Percentiles rank a stretch among this genome's conserved stretches.
phyloP scores from a whole-genome alignment of 2,329 filamentous ascomycete species.

The Penicillium griseofulvum region DNA sequence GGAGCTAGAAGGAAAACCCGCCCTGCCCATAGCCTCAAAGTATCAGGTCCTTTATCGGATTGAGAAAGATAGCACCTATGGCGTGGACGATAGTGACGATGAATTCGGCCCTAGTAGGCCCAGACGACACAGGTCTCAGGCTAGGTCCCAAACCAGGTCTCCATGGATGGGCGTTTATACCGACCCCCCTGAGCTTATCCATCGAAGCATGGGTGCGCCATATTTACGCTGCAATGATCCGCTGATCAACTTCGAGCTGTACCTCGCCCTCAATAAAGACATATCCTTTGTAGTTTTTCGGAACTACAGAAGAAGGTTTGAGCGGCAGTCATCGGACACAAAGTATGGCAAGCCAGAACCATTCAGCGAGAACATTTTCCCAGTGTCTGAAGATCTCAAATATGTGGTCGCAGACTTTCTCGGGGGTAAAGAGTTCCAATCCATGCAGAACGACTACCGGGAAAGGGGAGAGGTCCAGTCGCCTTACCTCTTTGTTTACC shows the following conservation, averaged over 20 bases:
- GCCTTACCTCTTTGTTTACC: slow-evolving; percentile 3
- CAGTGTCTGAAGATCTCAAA: slow-evolving; percentile 1
- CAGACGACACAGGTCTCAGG: not conserved
- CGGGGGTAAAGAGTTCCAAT: not conserved
- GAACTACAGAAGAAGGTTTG: not conserved
- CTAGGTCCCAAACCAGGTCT: not conserved
- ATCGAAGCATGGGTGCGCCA: not conserved
- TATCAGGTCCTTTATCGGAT: slow-evolving; percentile 6
- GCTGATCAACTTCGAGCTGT: slow-evolving; percentile 2
- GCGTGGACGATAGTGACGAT: not conserved
- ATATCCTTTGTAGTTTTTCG: slow-evolving; percentile 2
- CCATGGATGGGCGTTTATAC: slow-evolving; percentile 5
- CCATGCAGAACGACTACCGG: not conserved
- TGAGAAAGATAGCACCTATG: not conserved
- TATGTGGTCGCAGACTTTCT: not conserved
- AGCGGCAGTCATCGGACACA: not conserved
- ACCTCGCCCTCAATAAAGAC: slow-evolving; percentile 4
- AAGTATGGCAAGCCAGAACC: slow-evolving; percentile 2
- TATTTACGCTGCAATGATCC: slow-evolving; percentile 3
- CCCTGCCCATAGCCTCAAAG: not conserved
- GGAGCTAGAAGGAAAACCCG: not conserved
- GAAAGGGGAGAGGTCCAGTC: not conserved
- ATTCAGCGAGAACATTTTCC: not conserved
- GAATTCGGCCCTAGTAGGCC: not conserved
- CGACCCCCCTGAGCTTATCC: slow-evolving; percentile 2